These are phyloP conservation scores for Beauveria sp. DNA, from an alignment of 2,329 filamentous ascomycete genomes.

Conservation along the genomic window DNA sequence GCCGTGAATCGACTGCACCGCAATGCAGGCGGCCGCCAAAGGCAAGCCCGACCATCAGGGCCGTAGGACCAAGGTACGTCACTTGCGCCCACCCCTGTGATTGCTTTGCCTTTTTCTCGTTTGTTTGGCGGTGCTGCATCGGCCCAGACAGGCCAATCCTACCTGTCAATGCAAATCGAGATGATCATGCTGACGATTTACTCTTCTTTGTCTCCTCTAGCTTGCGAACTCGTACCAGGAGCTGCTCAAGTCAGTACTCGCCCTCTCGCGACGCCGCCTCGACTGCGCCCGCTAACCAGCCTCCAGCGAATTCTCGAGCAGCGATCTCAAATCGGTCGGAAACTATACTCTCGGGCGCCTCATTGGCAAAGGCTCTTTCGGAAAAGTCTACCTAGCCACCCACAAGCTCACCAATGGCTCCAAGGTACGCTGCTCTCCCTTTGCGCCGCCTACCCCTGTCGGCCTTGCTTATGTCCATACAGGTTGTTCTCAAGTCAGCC, in stretches of 20 bases:
- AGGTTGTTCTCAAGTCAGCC: constrained; percentile 98
- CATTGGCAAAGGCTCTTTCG: constrained; percentile 96
- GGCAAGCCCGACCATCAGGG: constrained; percentile 50
- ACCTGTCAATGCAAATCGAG: not conserved
- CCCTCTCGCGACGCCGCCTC: constrained; percentile 12
- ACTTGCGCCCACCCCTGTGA: not conserved
- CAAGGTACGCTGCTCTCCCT: constrained; percentile 55
- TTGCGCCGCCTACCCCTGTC: not conserved
- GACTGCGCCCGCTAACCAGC: constrained; percentile 1
- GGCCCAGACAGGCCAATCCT: not conserved
- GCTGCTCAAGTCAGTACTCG: constrained; percentile 70
- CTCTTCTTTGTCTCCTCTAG: constrained; percentile 36
- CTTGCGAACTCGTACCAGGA: constrained; percentile 96
- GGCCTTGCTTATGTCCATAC: constrained; percentile 8
- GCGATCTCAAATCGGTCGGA: constrained; percentile 84
- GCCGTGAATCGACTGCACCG: not conserved
- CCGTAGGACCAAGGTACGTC: constrained; percentile 52
- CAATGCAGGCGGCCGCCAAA: constrained; percentile 33
- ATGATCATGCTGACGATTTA: not conserved
- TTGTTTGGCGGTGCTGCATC: not conserved
- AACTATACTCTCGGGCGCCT: constrained; percentile 89
- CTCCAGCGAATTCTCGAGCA: constrained; percentile 87
- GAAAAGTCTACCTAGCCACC: constrained; percentile 91
- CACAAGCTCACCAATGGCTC: constrained; percentile 98
- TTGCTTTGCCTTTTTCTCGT: not conserved